A percentile compares a stretch with the other conserved stretches of the same genome.
These are phyloP conservation scores for Fusarium penzigii DNA, from an alignment of 2,329 filamentous ascomycete genomes.

Conservation along the genomic window DNA sequence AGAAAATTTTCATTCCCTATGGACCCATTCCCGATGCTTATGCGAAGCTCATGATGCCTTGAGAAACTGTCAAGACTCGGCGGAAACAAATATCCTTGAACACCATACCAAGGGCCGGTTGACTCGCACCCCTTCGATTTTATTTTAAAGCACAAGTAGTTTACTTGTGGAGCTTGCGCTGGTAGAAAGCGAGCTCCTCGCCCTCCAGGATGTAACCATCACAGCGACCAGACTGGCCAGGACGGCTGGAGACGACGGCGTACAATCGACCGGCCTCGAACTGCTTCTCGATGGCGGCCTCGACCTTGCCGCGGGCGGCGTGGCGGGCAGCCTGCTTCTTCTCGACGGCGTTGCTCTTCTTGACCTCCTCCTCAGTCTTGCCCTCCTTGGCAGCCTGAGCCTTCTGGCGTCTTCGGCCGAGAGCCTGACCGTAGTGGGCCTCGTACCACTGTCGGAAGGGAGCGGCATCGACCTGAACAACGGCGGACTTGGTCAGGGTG, in stretches of 20 bases:
- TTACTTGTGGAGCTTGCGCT: slow-evolving; percentile 99
- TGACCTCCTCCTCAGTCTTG: slow-evolving; percentile 67
- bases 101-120: slow-evolving; percentile 36
- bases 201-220: slow-evolving; percentile 99
- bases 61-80: slow-evolving; percentile 36
- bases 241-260: slow-evolving; percentile 88
- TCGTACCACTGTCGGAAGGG: slow-evolving; percentile 99
- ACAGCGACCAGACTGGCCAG: slow-evolving; percentile 93
- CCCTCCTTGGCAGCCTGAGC: slow-evolving; percentile 64
- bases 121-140: slow-evolving; percentile 18
- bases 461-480: slow-evolving; percentile 97
- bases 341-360: slow-evolving; percentile 96
- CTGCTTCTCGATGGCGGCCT: slow-evolving; percentile 90
- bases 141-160: slow-evolving; percentile 30
- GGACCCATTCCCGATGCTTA: slow-evolving; percentile 40
- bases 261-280: slow-evolving; percentile 99
- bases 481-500: slow-evolving; percentile 98
- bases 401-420: slow-evolving; percentile 90
- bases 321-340: slow-evolving; percentile 93
- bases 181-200: slow-evolving; percentile 99
- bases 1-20: slow-evolving; percentile 40
- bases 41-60: slow-evolving; percentile 39
- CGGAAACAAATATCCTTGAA: slow-evolving; percentile 36
- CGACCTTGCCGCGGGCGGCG: slow-evolving; percentile 87
- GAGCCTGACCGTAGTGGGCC: slow-evolving; percentile 92